These are phyloP conservation scores for Malus fusca DNA, from an alignment of 306 rosid genomes.

Conservation along the genomic window DNA sequence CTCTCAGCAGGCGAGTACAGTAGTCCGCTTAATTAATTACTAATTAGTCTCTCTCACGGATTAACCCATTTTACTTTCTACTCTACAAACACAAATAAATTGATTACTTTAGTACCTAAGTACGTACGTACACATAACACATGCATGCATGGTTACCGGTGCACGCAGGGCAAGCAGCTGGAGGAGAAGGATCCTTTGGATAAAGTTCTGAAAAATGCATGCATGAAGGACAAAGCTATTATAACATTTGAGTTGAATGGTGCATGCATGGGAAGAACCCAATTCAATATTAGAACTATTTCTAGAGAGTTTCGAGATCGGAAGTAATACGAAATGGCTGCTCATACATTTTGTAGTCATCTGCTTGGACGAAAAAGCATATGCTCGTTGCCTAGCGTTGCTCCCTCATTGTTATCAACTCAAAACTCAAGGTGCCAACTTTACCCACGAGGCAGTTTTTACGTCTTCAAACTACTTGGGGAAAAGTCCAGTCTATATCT, in stretches of 20 bases:
- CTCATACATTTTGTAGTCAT: slow-evolving; percentile 58
- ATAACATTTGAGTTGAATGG: slow-evolving; percentile 59
- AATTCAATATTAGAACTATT: slow-evolving; percentile 67
- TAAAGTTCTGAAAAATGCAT: slow-evolving; percentile 37
- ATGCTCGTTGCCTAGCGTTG: slow-evolving; percentile 44
- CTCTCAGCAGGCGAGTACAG: too few relatives aligned
- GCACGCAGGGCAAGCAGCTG: too few relatives aligned
- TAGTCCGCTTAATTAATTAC: too few relatives aligned
- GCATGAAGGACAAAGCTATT: slow-evolving; percentile 54
- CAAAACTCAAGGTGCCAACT: slow-evolving; percentile 38
- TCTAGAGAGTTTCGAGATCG: slow-evolving; percentile 58
- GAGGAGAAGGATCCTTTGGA: slow-evolving; percentile 11
- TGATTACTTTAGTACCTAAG: too few relatives aligned
- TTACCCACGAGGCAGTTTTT: slow-evolving; percentile 52
- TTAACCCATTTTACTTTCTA: too few relatives aligned
- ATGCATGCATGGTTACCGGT: too few relatives aligned
- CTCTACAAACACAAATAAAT: too few relatives aligned
- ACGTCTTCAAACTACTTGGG: slow-evolving; percentile 67
- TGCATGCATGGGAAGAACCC: slow-evolving; percentile 74
- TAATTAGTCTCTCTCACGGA: too few relatives aligned
- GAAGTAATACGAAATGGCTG: slow-evolving; percentile 49
- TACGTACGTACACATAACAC: too few relatives aligned
- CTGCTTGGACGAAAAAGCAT: slow-evolving; percentile 62
- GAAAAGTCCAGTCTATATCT: slow-evolving; percentile 46
- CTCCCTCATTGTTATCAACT: slow-evolving; percentile 59